These are phyloP conservation scores for Hapsidospora chrysogenum DNA, from an alignment of 495 filamentous ascomycete species.

Conservation along the genomic window DNA sequence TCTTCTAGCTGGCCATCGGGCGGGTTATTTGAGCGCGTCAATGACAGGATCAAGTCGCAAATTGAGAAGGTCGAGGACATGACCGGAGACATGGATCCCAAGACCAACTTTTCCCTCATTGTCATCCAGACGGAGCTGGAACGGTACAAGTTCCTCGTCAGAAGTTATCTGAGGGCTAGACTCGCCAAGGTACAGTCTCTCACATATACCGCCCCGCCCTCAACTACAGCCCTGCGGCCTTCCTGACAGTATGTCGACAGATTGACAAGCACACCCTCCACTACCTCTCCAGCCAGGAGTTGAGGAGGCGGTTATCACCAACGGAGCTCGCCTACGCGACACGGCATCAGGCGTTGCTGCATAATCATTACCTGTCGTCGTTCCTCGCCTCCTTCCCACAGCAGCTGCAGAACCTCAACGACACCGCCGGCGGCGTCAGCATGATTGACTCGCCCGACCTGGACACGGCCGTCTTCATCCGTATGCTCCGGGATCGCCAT, in stretches of 20 bases:
- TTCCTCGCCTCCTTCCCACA: conserved; percentile 72
- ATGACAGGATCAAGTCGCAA: conserved; percentile 50
- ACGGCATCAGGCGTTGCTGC: conserved; percentile 64
- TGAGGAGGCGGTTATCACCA: conserved; percentile 42
- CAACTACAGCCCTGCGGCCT: conserved; percentile 2
- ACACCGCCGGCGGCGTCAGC: conserved; percentile 70
- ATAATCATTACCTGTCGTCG: conserved; percentile 61
- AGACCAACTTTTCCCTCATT: conserved; percentile 79
- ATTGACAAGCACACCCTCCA: conserved; percentile 54
- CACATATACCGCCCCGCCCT: no score
- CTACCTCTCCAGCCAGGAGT: conserved; percentile 33
- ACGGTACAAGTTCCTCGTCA: conserved; percentile 76
- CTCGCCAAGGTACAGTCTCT: conserved; percentile 49
- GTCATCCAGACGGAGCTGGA: conserved; percentile 94
- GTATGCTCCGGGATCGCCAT: conserved; percentile 45
- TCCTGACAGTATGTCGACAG: conserved; percentile 13
- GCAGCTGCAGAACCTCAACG: conserved; percentile 64
- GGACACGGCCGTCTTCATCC: conserved; percentile 67
- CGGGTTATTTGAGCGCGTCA: conserved; percentile 50
- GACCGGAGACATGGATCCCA: conserved; percentile 67
- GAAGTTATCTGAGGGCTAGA: conserved; percentile 68
- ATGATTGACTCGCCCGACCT: conserved; percentile 84
- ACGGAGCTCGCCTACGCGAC: conserved; percentile 63
- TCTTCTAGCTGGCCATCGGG: conserved; percentile 30
- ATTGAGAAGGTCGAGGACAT: conserved; percentile 60